Conservation (phyloP, 2,329 filamentous ascomycete species). For the Aureobasidium zeae region DNA sequence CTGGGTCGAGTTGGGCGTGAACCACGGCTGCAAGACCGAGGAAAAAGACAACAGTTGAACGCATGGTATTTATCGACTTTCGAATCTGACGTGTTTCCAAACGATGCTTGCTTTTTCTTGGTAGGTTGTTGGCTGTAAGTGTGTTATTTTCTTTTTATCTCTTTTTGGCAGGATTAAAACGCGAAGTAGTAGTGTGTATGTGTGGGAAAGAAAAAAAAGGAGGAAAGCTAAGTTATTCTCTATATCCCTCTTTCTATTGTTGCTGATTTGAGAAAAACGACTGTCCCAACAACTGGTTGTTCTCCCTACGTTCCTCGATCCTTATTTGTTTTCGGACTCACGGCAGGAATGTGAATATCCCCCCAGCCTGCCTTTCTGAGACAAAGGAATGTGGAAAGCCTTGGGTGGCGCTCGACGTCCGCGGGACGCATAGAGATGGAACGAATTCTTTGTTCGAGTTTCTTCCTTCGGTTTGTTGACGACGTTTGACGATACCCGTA, state of each 20-base stretch:
- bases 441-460: too few relatives aligned
- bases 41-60: background rate
- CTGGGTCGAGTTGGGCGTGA: background rate
- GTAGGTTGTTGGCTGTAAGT: too few relatives aligned
- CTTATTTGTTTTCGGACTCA: slow-evolving; percentile 6
- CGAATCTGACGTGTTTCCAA: too few relatives aligned
- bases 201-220: background rate
- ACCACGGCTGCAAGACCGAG: slow-evolving; percentile 2
- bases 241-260: background rate
- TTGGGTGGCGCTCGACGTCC: too few relatives aligned
- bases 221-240: slow-evolving; percentile 8
- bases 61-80: background rate
- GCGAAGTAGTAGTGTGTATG: background rate
- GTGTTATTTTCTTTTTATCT: too few relatives aligned
- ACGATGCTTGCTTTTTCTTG: too few relatives aligned
- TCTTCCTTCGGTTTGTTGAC: too few relatives aligned
- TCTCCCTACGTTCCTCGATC: slow-evolving; percentile 1
- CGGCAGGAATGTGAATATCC: background rate
- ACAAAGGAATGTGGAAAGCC: slow-evolving; percentile 12
- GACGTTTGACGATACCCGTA: too few relatives aligned
- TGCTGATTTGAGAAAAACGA: background rate
- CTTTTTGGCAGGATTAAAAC: background rate
- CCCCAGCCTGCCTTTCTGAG: background rate
- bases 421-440: too few relatives aligned
- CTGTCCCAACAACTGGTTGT: background rate